Conservation (phyloP, 768 basidiomycete species). For the Xanthoconium stramineum region DNA sequence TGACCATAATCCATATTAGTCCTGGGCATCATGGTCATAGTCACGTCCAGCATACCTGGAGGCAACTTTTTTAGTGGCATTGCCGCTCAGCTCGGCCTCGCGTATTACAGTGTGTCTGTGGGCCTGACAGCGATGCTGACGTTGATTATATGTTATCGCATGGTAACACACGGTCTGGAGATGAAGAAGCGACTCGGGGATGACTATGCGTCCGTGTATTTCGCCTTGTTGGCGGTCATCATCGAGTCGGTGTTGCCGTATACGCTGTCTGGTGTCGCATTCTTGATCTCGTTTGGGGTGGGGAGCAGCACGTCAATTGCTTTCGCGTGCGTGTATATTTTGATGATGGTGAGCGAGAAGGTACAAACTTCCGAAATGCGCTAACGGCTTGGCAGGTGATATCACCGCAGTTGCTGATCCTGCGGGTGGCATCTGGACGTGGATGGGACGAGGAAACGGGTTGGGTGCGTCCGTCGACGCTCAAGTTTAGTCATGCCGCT, state of each 20-base stretch:
- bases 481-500: conserved; percentile 10
- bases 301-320: conserved; percentile 11
- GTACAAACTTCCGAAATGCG: neutral
- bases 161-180: conserved; percentile 9
- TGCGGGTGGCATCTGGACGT: conserved; percentile 20
- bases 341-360: conserved; percentile 21
- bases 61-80: conserved; percentile 18
- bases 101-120: conserved; percentile 21
- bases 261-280: conserved; percentile 23
- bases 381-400: conserved; percentile 16
- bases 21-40: conserved; percentile 16
- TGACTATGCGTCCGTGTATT: conserved; percentile 21
- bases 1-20: conserved; percentile 9
- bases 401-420: conserved; percentile 26
- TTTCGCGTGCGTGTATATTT: conserved; percentile 20
- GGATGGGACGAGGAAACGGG: conserved; percentile 16
- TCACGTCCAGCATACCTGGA: conserved; percentile 15
- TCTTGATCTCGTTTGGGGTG: conserved; percentile 20
- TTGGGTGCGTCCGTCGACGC: neutral
- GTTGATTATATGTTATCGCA: conserved; percentile 16
- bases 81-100: conserved; percentile 12
- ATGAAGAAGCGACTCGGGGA: conserved; percentile 15
- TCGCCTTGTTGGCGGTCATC: conserved; percentile 12
- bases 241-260: conserved; percentile 28
- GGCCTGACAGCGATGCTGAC: conserved; percentile 23